Conservation (phyloP, 352 stramenopile genomes). For the Pythium volutum region DNA sequence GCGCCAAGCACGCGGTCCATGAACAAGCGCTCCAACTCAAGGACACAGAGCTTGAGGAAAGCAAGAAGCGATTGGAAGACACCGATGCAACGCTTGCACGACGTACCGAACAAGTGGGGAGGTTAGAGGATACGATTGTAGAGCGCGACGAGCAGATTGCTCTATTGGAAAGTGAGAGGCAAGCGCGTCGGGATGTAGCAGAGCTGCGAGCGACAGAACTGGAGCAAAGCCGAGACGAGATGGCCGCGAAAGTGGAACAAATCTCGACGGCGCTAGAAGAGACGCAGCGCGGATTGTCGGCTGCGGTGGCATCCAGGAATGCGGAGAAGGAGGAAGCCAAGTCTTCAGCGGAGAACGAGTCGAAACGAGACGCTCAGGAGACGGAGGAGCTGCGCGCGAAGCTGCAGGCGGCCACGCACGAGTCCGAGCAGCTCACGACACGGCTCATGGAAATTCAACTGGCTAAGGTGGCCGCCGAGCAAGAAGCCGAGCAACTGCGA, state of each 20-base stretch:
- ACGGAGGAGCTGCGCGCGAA: conserved; percentile 23
- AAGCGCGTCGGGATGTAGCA: background rate
- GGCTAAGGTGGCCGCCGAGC: conserved; percentile 6
- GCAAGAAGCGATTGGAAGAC: background rate
- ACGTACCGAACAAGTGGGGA: background rate
- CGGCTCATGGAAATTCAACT: conserved; percentile 7
- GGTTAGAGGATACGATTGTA: background rate
- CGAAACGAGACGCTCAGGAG: conserved; percentile 5
- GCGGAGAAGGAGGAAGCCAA: conserved; percentile 10
- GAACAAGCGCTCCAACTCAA: conserved; percentile 6
- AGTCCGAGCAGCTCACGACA: background rate
- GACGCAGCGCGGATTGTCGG: background rate
- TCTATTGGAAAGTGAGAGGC: background rate
- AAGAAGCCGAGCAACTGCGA: conserved; percentile 1
- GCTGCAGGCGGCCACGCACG: background rate
- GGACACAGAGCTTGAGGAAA: conserved; percentile 28
- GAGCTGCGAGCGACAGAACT: background rate
- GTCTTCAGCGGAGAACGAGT: background rate
- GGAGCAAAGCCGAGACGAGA: background rate
- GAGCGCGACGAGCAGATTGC: background rate
- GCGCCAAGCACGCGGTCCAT: background rate
- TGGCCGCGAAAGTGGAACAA: background rate
- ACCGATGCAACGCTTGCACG: background rate
- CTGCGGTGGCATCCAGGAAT: background rate
- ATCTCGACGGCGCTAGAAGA: background rate